Evolutionary conservation across 805 yeast species (phyloP), one percentile per base, ranked within the genome.

Genomic region (Candida caryicola): DNA sequence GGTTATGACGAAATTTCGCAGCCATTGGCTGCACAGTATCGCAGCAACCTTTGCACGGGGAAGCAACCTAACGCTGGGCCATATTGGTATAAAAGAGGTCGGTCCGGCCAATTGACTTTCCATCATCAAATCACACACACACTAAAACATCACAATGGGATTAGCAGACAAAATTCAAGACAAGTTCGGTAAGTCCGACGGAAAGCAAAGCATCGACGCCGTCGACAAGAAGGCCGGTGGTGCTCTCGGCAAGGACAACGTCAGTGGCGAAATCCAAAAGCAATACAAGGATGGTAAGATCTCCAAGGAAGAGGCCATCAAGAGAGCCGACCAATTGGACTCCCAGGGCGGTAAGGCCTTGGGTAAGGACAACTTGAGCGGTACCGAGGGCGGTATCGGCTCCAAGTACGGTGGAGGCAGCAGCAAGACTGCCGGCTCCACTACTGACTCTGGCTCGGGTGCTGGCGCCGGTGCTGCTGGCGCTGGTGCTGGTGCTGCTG

Each of bases 111-210:
- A 31, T 18, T 17, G 14, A 27, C n/a, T 10, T 6, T 27, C 10
- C 25, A 23, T 23, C 25, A 23, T 7, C 15, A 7, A 15, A 32
- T 16, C 27, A 30, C 9, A 26, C 12, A 6, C n/a, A 37, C n/a
- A 6, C 19, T 13, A 31, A 10, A 31, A 29, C 26, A 33, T 17
- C 23, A 55, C 33, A 14, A 66, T 66, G 72, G 71, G 72, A 37
- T 52, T 66, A 36, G 49, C 64, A 16, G 71, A 66, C 45, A 66
- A 64, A 48, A 45, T 66, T 37, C 52, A 50, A 44, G 45, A 51
- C 18, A 62, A 61, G 44, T 47, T 59, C 28, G 56, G 59, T 37
- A 29, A 23, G 18, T 51, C 55, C 45, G 55, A 59, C 41, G 62
- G 60, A 8, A 53, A 59, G 46, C 52, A 58, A 41, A 61, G 62